Percentiles rank a stretch among this genome's conserved stretches.
Conservation (phyloP, 2,329 filamentous ascomycete genomes). For the Didymella lethalis region DNA sequence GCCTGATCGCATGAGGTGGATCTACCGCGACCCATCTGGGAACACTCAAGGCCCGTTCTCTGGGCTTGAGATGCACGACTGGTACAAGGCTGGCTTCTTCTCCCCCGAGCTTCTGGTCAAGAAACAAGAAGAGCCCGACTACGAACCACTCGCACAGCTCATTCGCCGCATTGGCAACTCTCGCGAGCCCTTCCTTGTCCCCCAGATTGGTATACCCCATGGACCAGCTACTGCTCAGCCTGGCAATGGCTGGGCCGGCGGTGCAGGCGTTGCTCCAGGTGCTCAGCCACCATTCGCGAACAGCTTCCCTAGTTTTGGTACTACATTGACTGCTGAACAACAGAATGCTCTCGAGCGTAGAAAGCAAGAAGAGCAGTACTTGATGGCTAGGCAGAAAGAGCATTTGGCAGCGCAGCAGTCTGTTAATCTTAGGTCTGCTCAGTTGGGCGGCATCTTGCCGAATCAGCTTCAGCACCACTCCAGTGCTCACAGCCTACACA, state of each 20-base stretch:
- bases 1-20: constrained; percentile 98
- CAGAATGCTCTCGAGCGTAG: constrained; percentile 95
- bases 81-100: constrained; percentile 99
- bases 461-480: constrained; percentile 86
- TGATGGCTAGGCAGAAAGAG: constrained; percentile 96
- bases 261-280: constrained; percentile 51
- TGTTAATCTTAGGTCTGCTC: constrained; percentile 75
- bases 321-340: constrained; percentile 94
- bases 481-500: constrained; percentile 94
- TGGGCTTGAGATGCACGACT: constrained; percentile 98
- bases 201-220: constrained; percentile 94
- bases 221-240: constrained; percentile 69
- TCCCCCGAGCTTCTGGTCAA: constrained; percentile 93
- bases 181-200: constrained; percentile 94
- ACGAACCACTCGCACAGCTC: constrained; percentile 92
- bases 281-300: constrained; percentile 84
- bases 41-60: constrained; percentile 94
- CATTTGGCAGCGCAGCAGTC: constrained; percentile 86
- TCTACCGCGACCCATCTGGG: constrained; percentile 93
- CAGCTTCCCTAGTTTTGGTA: constrained; percentile 94
- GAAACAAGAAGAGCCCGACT: constrained; percentile 91
- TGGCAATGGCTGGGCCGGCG: constrained; percentile 55
- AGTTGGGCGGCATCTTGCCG: constrained; percentile 60
- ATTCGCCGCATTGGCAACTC: constrained; percentile 97
- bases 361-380: constrained; percentile 97